phyloP scores from a whole-genome alignment of 2,329 filamentous ascomycete species.

The Fusarium stilboides region DNA sequence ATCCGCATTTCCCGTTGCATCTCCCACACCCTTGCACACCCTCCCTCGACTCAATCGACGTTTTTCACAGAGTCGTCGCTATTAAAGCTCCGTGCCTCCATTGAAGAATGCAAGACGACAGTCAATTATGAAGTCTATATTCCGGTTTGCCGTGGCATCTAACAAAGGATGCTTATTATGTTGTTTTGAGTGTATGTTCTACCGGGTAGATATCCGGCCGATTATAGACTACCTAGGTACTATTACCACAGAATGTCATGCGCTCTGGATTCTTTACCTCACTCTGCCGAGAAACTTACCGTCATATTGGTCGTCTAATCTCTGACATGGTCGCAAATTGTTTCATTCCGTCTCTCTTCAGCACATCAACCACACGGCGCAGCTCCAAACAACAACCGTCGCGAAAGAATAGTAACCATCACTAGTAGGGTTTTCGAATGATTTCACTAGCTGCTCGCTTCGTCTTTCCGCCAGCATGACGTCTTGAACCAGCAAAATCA shows the following conservation, averaged over 20 bases:
- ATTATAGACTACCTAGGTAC: constrained; percentile 5
- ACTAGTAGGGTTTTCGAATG: not conserved
- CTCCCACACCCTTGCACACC: constrained; percentile 48
- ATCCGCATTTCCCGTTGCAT: constrained; percentile 51
- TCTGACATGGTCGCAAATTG: constrained; percentile 38
- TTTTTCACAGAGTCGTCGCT: constrained; percentile 30
- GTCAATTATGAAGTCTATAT: constrained; percentile 10
- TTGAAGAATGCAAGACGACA: constrained; percentile 21
- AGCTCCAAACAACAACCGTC: not conserved
- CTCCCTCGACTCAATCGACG: constrained; percentile 45
- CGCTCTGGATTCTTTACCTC: constrained; percentile 22
- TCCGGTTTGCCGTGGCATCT: constrained; percentile 11
- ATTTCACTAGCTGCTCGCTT: constrained; percentile 8
- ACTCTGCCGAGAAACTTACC: constrained; percentile 30
- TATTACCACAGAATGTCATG: constrained; percentile 25
- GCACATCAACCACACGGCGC: constrained; percentile 1
- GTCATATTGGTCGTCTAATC: constrained; percentile 31
- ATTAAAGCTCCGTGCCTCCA: constrained; percentile 25
- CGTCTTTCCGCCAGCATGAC: constrained; percentile 10
- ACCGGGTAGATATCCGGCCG: constrained; percentile 5
- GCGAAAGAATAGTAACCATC: not conserved
- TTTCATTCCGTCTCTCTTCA: constrained; percentile 28
- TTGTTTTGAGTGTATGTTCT: not conserved
- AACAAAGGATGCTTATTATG: constrained; percentile 17
- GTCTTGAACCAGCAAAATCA: constrained; percentile 23